phyloP scores from a whole-genome alignment of 805 yeast species.

The Sungouiella blattae region DNA sequence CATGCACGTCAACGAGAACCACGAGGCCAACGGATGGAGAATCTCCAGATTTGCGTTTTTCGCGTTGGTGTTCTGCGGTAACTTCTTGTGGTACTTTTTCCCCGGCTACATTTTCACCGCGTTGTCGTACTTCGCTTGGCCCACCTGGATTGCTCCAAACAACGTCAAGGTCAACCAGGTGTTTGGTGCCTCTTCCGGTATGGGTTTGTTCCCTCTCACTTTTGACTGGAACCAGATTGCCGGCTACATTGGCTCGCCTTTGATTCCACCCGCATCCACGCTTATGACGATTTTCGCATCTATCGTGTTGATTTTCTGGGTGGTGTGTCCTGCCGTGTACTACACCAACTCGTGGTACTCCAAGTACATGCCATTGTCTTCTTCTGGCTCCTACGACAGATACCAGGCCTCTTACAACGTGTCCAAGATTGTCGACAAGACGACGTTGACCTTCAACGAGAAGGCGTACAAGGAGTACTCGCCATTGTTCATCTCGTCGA shows the following conservation, averaged over 20 bases:
- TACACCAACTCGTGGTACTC: slow-evolving; percentile 57
- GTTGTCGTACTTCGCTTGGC: slow-evolving; percentile 58
- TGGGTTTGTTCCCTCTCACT: slow-evolving; percentile 63
- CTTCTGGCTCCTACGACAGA: slow-evolving; percentile 49
- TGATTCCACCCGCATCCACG: slow-evolving; percentile 59
- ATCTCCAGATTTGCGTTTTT: slow-evolving; percentile 52
- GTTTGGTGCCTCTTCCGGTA: slow-evolving; percentile 59
- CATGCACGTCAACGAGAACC: slow-evolving; percentile 49
- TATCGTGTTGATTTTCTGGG: slow-evolving; percentile 42
- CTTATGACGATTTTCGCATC: slow-evolving; percentile 41
- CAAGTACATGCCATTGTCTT: slow-evolving; percentile 55
- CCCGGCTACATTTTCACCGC: slow-evolving; percentile 61
- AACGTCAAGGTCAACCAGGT: slow-evolving; percentile 60
- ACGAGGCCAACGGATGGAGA: slow-evolving; percentile 59
- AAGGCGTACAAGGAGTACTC: slow-evolving; percentile 55
- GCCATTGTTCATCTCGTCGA: slow-evolving; percentile 58
- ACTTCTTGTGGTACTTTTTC: slow-evolving; percentile 55
- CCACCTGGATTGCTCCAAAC: slow-evolving; percentile 63
- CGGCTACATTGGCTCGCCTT: slow-evolving; percentile 56
- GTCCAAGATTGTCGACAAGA: slow-evolving; percentile 40
- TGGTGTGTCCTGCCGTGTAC: slow-evolving; percentile 50
- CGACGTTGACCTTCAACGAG: slow-evolving; percentile 40
- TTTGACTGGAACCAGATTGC: slow-evolving; percentile 69
- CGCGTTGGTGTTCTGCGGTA: slow-evolving; percentile 31
- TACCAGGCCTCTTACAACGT: slow-evolving; percentile 50